These are phyloP conservation scores for Fonsecaea multimorphosa DNA, from an alignment of 2,329 filamentous ascomycete genomes.

Conservation along the genomic window DNA sequence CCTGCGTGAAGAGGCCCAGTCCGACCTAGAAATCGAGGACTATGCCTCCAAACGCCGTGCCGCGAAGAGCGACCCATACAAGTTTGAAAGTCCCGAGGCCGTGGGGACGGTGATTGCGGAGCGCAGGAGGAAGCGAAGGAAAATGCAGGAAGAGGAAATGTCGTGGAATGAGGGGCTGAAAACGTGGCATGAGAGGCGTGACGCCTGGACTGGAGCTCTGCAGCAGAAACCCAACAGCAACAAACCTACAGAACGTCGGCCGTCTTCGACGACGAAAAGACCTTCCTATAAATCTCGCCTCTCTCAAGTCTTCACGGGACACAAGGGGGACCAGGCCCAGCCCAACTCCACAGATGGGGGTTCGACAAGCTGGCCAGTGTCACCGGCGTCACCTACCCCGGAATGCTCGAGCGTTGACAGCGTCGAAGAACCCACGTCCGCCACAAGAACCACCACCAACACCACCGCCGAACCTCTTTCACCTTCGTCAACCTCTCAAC, in stretches of 20 bases:
- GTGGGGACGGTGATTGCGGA: slow-evolving; percentile 52
- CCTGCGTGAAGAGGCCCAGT: slow-evolving; percentile 35
- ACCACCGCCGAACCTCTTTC: slow-evolving; percentile 9
- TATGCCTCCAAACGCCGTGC: slow-evolving; percentile 8
- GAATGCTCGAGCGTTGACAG: slow-evolving; percentile 27
- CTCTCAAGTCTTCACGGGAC: slow-evolving; percentile 17
- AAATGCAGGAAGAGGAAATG: slow-evolving; percentile 67
- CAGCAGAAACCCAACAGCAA: slow-evolving; percentile 28
- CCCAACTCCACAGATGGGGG: slow-evolving; percentile 11
- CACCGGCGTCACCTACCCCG: slow-evolving; percentile 17
- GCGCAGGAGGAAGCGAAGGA: slow-evolving; percentile 63
- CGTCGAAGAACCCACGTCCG: slow-evolving; percentile 12
- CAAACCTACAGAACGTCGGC: slow-evolving; percentile 16
- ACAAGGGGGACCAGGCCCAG: slow-evolving; percentile 4
- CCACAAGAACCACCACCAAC: slow-evolving; percentile 6
- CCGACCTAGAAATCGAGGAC: slow-evolving; percentile 35
- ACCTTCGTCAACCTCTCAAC: slow-evolving; percentile 40
- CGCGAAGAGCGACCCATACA: slow-evolving; percentile 43
- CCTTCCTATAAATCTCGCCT: slow-evolving; percentile 23
- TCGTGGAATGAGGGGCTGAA: slow-evolving; percentile 80
- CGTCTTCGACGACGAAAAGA: slow-evolving; percentile 12
- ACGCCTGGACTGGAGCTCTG: slow-evolving; percentile 84
- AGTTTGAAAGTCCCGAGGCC: slow-evolving; percentile 50
- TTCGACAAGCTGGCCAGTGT: slow-evolving; percentile 14
- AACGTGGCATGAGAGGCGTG: slow-evolving; percentile 77